Conservation (phyloP, 2,329 filamentous ascomycete genomes). For the Colletotrichum orbiculare region DNA sequence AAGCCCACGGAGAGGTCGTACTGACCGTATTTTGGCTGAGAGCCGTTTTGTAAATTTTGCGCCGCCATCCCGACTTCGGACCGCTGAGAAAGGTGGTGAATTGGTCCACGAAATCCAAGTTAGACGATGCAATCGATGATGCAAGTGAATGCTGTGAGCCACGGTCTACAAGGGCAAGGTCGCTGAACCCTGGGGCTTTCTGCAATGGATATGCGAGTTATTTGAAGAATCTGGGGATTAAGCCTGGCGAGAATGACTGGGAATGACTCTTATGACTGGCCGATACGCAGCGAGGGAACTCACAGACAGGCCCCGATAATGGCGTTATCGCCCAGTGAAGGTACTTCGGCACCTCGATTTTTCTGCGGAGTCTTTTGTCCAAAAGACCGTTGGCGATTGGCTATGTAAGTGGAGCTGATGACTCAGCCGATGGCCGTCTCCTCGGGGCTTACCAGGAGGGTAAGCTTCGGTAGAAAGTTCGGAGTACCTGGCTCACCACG, state of each 20-base stretch:
- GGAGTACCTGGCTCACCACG: too few species aligned
- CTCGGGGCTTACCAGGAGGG: too few species aligned
- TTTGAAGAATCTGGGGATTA: constrained; percentile 26
- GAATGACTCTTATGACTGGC: constrained; percentile 22
- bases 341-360: background rate
- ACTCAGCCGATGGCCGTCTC: constrained; percentile 10
- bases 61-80: constrained; percentile 42
- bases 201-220: constrained; percentile 28
- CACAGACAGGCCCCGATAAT: constrained; percentile 28
- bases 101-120: background rate
- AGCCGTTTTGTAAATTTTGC: constrained; percentile 35
- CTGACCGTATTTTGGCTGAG: constrained; percentile 48
- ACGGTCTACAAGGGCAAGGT: constrained; percentile 7
- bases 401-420: constrained; percentile 13
- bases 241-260: background rate
- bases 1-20: constrained; percentile 28
- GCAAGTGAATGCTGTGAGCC: background rate
- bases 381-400: constrained; percentile 12
- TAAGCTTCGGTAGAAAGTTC: too few species aligned
- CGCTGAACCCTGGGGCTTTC: background rate
- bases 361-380: background rate
- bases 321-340: constrained; percentile 28
- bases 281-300: constrained; percentile 14
- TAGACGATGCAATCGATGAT: constrained; percentile 1
- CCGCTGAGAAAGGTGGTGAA: constrained; percentile 18